Base-by-base conservation (phyloP, 2,329 filamentous ascomycete genomes). In the Lachnum nothofagi region DNA sequence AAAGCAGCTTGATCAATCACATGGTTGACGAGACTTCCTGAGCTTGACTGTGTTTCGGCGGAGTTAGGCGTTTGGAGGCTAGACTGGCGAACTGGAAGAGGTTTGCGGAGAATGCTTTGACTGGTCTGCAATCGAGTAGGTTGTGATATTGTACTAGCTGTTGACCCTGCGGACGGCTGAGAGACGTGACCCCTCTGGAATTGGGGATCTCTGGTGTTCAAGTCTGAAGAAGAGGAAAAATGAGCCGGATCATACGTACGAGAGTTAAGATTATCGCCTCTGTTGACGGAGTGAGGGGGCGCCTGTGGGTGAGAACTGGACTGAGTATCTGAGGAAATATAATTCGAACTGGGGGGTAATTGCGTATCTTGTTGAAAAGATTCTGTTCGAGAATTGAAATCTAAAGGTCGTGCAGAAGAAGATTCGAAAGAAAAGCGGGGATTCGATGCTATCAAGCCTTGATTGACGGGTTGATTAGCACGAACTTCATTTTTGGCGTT, bases 41-140 rank as follows among this genome's bases (percentile, higher is more conserved):
- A 65, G 41, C 67, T 73, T 9, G 68, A 67, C 9, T 66, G 58
- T 5, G 70, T 67, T 20, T 58, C 47, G 16, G 70, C 67, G 49
- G 65, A 57, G 62, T 59, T 60, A 69, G 69, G 44, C 65, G 59
- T 61, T 62, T 69, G 49, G 66, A 67, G 62, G 65, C 63, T 53
- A 61, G 62, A 59, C 61, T 34, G 43, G 42, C 70, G 68, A n/a
- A 63, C 57, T 20, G 75, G 73, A 10, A 80, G 56, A 20, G 78
- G 77, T 59, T 81, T 82, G 52, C 78, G 70, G 43, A 68, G 66
- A 35, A 77, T 67, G 27, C 70, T 67, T 45, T 69, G 70, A n/a
- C 64, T 67, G 19, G 71, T 71, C 48, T 72, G 68, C 12, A 72
- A 51, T 27, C 51, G 59, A 43, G 55, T 29, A 40, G 42, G 46